phyloP scores from a whole-genome alignment of 1,139 yeast species.

The Zygosaccharomyces sapae region DNA sequence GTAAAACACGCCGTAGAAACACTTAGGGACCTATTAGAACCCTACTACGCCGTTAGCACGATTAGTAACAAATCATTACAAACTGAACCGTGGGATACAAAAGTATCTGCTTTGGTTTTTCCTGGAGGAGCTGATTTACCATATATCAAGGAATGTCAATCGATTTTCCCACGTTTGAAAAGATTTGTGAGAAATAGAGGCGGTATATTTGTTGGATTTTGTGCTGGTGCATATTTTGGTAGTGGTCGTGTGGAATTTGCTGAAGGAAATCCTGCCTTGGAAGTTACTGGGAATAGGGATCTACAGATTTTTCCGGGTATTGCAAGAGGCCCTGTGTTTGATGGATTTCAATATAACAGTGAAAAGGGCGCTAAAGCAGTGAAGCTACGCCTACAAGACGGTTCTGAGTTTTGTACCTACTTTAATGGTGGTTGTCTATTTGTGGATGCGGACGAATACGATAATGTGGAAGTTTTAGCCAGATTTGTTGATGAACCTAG shows the following conservation, averaged over 20 bases:
- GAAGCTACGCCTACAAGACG: slow-evolving; percentile 42
- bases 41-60: slow-evolving; percentile 79
- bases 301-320: slow-evolving; percentile 76
- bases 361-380: slow-evolving; percentile 72
- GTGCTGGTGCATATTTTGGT: slow-evolving; percentile 95
- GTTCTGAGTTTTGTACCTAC: slow-evolving; percentile 32
- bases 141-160: slow-evolving; percentile 49
- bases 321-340: slow-evolving; percentile 74
- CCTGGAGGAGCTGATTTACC: slow-evolving; percentile 99
- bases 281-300: slow-evolving; percentile 82
- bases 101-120: slow-evolving; percentile 73
- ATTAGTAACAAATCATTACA: slow-evolving; percentile 61
- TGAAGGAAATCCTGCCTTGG: slow-evolving; percentile 61
- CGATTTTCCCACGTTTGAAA: slow-evolving; percentile 62
- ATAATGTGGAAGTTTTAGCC: slow-evolving; percentile 68
- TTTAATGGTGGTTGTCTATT: slow-evolving; percentile 90
- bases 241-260: slow-evolving; percentile 79
- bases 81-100: slow-evolving; percentile 83
- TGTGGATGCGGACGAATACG: slow-evolving; percentile 60
- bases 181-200: slow-evolving; percentile 66
- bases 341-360: slow-evolving; percentile 74
- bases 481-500: slow-evolving; percentile 48
- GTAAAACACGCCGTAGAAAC: slow-evolving; percentile 81
- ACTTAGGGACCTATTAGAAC: slow-evolving; percentile 69
- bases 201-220: slow-evolving; percentile 78